Evolutionary conservation across 2,329 filamentous ascomycete genomes (phyloP), one percentile per base, ranked within the genome.

Genomic region (Tolypocladium ophioglossoides): DNA sequence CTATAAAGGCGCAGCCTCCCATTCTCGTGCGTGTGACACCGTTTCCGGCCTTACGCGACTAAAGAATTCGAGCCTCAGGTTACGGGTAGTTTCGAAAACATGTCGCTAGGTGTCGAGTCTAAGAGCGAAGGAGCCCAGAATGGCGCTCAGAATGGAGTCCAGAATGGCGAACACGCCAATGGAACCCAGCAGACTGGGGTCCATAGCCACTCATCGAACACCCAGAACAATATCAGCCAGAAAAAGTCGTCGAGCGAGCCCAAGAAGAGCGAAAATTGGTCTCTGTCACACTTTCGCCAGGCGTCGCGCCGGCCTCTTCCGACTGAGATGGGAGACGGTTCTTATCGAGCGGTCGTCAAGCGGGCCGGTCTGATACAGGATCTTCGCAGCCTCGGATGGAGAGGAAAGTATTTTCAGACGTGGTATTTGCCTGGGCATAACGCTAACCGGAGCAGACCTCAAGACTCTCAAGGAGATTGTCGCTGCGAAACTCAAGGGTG

Each of bases 231-330:
- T 18, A 46, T 10, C 18, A 50, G 39, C n/a, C 40, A 37, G 50
- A 32, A 10, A n/a, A 35, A 50, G 22, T 3, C 27, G 20, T 27
- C n/a, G 30, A 32, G 44, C n/a, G 44, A 40, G 40, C 12, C 55
- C 7, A 55, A 51, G 35, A 58, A 57, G 49, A 44, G 49, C 22
- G 56, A 56, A 46, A 44, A 40, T 5, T 56, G 55, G 27, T 54
- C 56, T 35, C 59, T 72, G 47, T 63, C 67, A 57, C 64, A 68
- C 50, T 60, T 73, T 32, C 63, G 68, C 3, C 62, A 71, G 53
- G 77, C 81, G 5, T 81, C 83, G 1, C 74, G 74, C 55, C 72
- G 80, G n/a, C 84, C 86, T 11, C 68, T 86, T 35, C 84, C 86
- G 0, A 82, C 74, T 2, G 76, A 86, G 61, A 78, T 75, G 53